Evolutionary conservation across 208 protist species (phyloP), one percentile per base, ranked within the genome.

Genomic region (Crithidia acanthocephali): DNA sequence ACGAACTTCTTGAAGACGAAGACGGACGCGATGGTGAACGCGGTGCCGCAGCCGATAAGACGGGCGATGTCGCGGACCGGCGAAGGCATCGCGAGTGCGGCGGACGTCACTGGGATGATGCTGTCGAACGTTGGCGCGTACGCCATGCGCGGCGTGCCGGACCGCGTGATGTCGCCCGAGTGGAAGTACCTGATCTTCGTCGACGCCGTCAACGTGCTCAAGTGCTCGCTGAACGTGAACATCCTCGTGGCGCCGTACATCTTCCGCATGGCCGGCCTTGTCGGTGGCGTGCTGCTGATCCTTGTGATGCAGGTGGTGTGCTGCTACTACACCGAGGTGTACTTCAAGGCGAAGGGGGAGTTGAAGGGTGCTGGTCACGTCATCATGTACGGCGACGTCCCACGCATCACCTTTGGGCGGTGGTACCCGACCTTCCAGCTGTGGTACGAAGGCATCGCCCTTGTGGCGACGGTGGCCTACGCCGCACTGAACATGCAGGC

Each of bases 341-440:
- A 81, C 72, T 84, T 80, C 50, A 55, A 37, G 1, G 74, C 72
- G 5, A 87, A 87, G 67, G 27, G 79, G 22, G 71, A 87, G 70
- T 50, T 87, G 60, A 57, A 60, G 47, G 59, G 75, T 11, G 78
- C 78, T 20, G 37, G 51, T 18, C 66, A 77, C 27, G 79, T 84
- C 6, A 69, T 82, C 65, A 79, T 79, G 51, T 87, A 87, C 79
- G 71, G 73, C 61, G 81, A 86, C 44, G 81, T 82, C 18, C 72
- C 75, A 13, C 75, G 81, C 35, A 55, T 82, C 58, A 82, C 76
- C 58, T 82, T 71, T 56, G 81, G 76, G 4, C 25, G 37, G 16
- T 83, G 72, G 72, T 80, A 65, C 40, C 70, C 63, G 20, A 67
- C 63, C 22, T 69, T 80, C 13, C 60, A 72, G 53, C 55, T 80